A percentile compares a stretch with the other conserved stretches of the same genome.
phyloP scores from a whole-genome alignment of 257 asterid species.

The Striga asiatica region DNA sequence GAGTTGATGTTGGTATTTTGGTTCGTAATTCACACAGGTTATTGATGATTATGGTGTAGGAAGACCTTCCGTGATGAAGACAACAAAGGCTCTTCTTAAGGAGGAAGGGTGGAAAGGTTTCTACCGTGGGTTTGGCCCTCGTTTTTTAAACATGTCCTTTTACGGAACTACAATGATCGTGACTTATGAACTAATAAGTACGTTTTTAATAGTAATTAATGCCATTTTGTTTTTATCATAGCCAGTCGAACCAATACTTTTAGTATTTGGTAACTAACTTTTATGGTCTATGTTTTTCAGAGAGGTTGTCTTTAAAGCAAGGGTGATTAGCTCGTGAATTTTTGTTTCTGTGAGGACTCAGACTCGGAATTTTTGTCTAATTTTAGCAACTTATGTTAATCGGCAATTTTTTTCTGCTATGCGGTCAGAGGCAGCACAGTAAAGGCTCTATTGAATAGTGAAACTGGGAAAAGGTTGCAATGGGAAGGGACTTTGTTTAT shows the following conservation, averaged over 20 bases:
- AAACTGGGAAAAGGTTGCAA: no score
- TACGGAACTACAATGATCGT: conserved; percentile 93
- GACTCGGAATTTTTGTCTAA: background rate
- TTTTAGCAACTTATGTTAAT: background rate
- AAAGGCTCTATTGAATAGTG: no score
- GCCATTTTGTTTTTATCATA: background rate
- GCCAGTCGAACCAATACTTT: background rate
- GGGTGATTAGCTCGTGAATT: conserved; percentile 7
- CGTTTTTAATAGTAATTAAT: background rate
- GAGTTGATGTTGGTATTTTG: background rate
- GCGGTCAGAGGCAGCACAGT: background rate
- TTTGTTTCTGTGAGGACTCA: conserved; percentile 8
- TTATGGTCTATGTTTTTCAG: conserved; percentile 26
- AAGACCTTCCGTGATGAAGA: conserved; percentile 76
- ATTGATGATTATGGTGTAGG: conserved; percentile 82
- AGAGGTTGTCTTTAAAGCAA: conserved; percentile 63
- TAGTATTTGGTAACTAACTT: background rate
- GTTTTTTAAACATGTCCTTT: conserved; percentile 79
- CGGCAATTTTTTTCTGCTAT: background rate
- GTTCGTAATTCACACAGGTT: conserved; percentile 35
- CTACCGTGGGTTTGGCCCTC: conserved; percentile 88
- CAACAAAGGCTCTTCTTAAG: conserved; percentile 47
- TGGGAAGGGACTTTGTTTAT: background rate
- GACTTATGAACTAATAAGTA: conserved; percentile 86
- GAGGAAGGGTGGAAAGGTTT: conserved; percentile 96